A percentile compares a stretch with the other conserved stretches of the same genome.
Evolutionary conservation across 1,284 basidiomycete genomes (phyloP).

Genomic region (Stereum hirsutum): DNA sequence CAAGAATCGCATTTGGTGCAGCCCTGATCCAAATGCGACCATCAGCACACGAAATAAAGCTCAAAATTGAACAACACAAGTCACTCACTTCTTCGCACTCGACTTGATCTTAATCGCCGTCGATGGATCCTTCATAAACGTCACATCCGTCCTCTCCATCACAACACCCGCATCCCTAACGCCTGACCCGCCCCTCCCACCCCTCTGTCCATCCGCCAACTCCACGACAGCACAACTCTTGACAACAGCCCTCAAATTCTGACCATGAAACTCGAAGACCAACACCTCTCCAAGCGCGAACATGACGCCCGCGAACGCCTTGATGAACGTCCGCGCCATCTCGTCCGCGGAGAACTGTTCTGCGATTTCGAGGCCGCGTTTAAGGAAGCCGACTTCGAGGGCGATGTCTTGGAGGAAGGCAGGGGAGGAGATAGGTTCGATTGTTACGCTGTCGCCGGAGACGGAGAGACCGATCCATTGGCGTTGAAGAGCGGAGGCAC

Average conservation of each 20-base stretch:
- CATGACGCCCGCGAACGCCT: slow-evolving; percentile 53
- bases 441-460: slow-evolving; percentile 65
- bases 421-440: slow-evolving; percentile 58
- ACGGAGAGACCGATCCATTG: slow-evolving; percentile 84
- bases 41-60: background rate
- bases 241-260: slow-evolving; percentile 72
- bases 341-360: slow-evolving; percentile 82
- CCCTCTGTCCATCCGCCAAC: slow-evolving; percentile 49
- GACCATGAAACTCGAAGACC: slow-evolving; percentile 88
- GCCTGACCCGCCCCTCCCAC: slow-evolving; percentile 22
- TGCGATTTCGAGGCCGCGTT: slow-evolving; percentile 52
- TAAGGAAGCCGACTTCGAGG: slow-evolving; percentile 71
- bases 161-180: slow-evolving; percentile 57
- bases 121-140: slow-evolving; percentile 77
- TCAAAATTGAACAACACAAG: background rate
- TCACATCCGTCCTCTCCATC: slow-evolving; percentile 88
- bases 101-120: slow-evolving; percentile 88
- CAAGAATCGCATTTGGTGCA: slow-evolving; percentile 90
- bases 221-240: slow-evolving; percentile 64
- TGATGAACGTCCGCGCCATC: slow-evolving; percentile 68
- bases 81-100: slow-evolving; percentile 80
- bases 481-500: slow-evolving; percentile 61
- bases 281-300: slow-evolving; percentile 72
- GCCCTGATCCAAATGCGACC: slow-evolving; percentile 36
- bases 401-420: slow-evolving; percentile 73